Evolutionary conservation across 1,284 basidiomycete species (phyloP).

Genomic region (Coriolopsis trogii): DNA sequence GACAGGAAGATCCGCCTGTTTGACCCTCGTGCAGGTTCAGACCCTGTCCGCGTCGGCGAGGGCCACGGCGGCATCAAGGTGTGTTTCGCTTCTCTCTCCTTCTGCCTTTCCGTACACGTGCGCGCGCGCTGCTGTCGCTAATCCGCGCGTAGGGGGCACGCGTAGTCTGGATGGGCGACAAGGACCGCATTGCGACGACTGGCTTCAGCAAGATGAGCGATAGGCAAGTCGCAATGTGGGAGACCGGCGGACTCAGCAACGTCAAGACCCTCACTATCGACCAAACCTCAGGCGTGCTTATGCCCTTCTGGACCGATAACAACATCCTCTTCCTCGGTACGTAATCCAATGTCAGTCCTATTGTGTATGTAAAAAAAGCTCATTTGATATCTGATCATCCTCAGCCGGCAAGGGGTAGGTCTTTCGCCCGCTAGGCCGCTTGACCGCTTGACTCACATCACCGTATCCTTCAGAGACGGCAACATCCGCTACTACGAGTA

Average conservation of each 20-base stretch:
- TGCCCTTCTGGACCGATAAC: constrained; percentile 98
- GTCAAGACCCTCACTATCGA: constrained; percentile 82
- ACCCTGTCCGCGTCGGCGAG: constrained; percentile 82
- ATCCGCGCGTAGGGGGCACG: constrained; percentile 61
- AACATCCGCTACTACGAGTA: constrained; percentile 97
- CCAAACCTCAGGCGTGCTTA: constrained; percentile 89
- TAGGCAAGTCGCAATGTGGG: constrained; percentile 89
- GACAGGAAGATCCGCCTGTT: constrained; percentile 94
- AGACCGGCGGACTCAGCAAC: constrained; percentile 71
- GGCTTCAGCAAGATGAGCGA: constrained; percentile 97
- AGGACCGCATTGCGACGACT: constrained; percentile 88
- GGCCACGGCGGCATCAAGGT: constrained; percentile 92
- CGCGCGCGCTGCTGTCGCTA: not conserved
- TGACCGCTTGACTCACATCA: constrained; percentile 12
- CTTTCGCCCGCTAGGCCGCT: constrained; percentile 8
- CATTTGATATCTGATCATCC: not conserved
- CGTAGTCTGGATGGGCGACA: constrained; percentile 90
- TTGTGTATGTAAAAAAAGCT: too few relatives aligned
- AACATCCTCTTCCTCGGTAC: constrained; percentile 89
- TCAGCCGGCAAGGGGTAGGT: constrained; percentile 76
- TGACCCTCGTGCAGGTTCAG: constrained; percentile 81
- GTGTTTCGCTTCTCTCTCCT: not conserved
- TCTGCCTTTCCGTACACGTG: not conserved
- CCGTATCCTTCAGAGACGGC: constrained; percentile 73
- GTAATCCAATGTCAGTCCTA: too few relatives aligned